Base-by-base conservation (phyloP, 768 basidiomycete genomes). In the Suillus ampliporus region DNA sequence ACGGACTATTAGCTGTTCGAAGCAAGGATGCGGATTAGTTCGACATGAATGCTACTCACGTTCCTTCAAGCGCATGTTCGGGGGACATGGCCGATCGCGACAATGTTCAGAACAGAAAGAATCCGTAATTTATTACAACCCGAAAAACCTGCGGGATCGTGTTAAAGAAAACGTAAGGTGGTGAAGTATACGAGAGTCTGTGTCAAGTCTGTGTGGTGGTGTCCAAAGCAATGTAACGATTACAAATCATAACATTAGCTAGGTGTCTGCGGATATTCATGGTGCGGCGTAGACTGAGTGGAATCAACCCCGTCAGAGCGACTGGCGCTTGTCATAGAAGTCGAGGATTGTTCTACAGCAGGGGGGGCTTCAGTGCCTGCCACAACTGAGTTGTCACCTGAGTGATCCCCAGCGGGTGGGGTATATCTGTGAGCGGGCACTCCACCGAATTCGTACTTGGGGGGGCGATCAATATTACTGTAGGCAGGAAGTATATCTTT, bases 401-500 rank as follows among this genome's bases (percentile, higher is more conserved):
- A 10, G 38, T 56, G 6, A 56, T 17, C 19, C 26, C 6, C 40
- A 26, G 17, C 10, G 5, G 23, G 23, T 40, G 37, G 17, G 19
- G 17, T 19, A 28, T 40, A 19, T 40, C 17, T 38, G 26, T 40
- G 38, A 57, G 64, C 43, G 19, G 23, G 50, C 5, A 26, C 15
- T 10, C 46, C 51, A 31, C 41, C 26, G 23, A 79, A 79, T 0
- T 69, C 41, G 65, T 85, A 85, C 59, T 79, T 82, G 31, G 84
- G 84, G 31, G 83, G 84, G 11, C 81, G 75, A 35, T 83, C 83
- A 14, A 69, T 54, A 15, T 65, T 70, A 48, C 84, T 79, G 51
- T 85, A 85, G 5, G 83, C 81, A 9, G 84, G 84, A 28, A 85
- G 76, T 0, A 68, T 61, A 37, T 85, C 84, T 64, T 84, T 84